phyloP scores from a whole-genome alignment of 73 alveolate genomes.

The Paramecium sexaurelia region DNA sequence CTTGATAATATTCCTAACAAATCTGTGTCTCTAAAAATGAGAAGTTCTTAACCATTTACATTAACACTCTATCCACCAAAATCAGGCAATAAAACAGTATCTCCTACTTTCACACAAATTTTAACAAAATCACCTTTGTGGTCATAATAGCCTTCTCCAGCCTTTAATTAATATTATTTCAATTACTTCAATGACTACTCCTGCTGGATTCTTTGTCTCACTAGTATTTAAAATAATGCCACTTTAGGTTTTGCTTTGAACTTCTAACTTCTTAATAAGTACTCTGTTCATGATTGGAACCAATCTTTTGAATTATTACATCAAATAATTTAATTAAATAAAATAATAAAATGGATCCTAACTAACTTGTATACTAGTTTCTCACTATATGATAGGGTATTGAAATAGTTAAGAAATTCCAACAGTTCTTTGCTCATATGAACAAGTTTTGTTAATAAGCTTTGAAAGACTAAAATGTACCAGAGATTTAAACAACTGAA shows the following conservation, averaged over 20 bases:
- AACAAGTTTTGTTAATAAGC: not conserved
- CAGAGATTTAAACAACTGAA: not conserved
- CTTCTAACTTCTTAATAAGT: conserved; percentile 74
- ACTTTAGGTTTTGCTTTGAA: conserved; percentile 76
- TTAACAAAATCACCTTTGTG: conserved; percentile 72
- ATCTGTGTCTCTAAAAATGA: conserved; percentile 87
- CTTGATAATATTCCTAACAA: conserved; percentile 75
- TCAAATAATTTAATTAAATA: not conserved
- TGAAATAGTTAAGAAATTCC: not conserved
- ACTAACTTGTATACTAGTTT: not conserved
- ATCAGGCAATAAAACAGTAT: conserved; percentile 85
- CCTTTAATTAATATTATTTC: conserved; percentile 13
- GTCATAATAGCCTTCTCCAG: conserved; percentile 49
- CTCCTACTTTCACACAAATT: conserved; percentile 80
- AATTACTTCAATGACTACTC: conserved; percentile 83
- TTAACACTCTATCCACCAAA: conserved; percentile 81
- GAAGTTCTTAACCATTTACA: conserved; percentile 74
- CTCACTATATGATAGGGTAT: not conserved
- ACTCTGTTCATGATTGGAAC: conserved; percentile 79
- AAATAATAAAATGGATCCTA: not conserved
- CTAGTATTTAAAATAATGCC: conserved; percentile 80
- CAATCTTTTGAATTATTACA: conserved; percentile 66
- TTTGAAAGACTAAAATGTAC: not conserved
- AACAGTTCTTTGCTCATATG: conserved; percentile 10
- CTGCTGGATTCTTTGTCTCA: conserved; percentile 72